Evolutionary conservation across 768 basidiomycete genomes (phyloP).

Genomic region (Russula sp.): DNA sequence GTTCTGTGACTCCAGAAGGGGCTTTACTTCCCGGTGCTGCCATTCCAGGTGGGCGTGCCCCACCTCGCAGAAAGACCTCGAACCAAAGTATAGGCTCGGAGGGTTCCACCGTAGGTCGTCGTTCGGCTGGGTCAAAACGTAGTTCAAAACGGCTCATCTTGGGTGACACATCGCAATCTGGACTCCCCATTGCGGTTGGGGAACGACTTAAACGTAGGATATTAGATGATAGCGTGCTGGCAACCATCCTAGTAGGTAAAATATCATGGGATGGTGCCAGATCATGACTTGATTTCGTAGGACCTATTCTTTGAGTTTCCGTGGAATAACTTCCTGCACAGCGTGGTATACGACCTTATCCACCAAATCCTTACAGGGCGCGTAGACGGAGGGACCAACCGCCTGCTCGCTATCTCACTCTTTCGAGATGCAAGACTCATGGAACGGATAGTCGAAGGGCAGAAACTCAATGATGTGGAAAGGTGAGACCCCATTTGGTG

Average conservation of each 20-base stretch:
- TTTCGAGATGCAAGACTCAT: conserved; percentile 84
- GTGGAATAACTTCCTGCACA: conserved; percentile 97
- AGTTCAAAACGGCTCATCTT: conserved; percentile 43
- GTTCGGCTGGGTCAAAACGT: conserved; percentile 45
- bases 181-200: conserved; percentile 50
- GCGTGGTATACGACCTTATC: conserved; percentile 90
- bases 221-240: conserved; percentile 63
- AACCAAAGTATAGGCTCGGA: conserved; percentile 19
- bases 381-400: conserved; percentile 74
- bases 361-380: conserved; percentile 92
- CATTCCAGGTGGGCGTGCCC: not conserved
- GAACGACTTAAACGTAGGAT: conserved; percentile 76
- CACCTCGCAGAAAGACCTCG: conserved; percentile 16
- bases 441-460: conserved; percentile 81
- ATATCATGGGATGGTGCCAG: not conserved
- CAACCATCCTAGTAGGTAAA: conserved; percentile 64
- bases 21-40: not conserved
- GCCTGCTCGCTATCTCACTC: conserved; percentile 73
- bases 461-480: conserved; percentile 69
- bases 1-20: not conserved
- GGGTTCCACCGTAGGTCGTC: conserved; percentile 22
- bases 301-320: conserved; percentile 94
- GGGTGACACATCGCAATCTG: conserved; percentile 29
- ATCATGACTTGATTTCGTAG: conserved; percentile 33
- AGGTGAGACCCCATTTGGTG: conserved; percentile 38